A percentile compares a stretch with the other conserved stretches of the same genome.
phyloP scores from a whole-genome alignment of 2,329 filamentous ascomycete species.

The Trichoderma koningii region DNA sequence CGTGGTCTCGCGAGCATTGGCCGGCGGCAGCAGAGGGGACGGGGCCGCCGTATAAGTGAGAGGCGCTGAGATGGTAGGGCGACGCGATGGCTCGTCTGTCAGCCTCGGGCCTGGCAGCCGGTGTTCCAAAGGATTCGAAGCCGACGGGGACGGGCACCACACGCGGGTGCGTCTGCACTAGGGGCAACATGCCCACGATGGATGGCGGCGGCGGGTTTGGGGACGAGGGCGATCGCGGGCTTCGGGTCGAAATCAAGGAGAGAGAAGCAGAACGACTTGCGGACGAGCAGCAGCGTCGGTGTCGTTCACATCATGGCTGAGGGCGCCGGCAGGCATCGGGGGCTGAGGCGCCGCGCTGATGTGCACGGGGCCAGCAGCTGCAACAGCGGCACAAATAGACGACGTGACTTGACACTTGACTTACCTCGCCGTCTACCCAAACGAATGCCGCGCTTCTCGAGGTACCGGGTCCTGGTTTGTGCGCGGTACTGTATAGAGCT shows the following conservation, averaged over 20 bases:
- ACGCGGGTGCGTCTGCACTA: conserved; percentile 54
- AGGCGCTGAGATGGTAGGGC: conserved; percentile 34
- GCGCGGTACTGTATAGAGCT: not conserved
- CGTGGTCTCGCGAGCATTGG: conserved; percentile 45
- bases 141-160: conserved; percentile 49
- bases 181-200: conserved; percentile 49
- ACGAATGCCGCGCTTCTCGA: conserved; percentile 15
- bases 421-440: conserved; percentile 4
- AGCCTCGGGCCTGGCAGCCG: conserved; percentile 29
- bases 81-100: conserved; percentile 36
- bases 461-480: conserved; percentile 23
- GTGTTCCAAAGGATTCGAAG: conserved; percentile 41
- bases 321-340: conserved; percentile 47
- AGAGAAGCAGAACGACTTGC: conserved; percentile 33
- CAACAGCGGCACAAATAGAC: conserved; percentile 19
- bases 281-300: conserved; percentile 40
- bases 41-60: conserved; percentile 34
- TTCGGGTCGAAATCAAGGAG: conserved; percentile 31
- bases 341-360: conserved; percentile 34
- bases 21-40: conserved; percentile 23
- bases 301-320: conserved; percentile 47
- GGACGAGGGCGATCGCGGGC: too few species aligned
- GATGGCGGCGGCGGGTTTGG: conserved; percentile 14
- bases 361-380: conserved; percentile 32
- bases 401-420: not conserved